phyloP scores from a whole-genome alignment of 805 yeast genomes.

The Starmerella scarabaei region DNA sequence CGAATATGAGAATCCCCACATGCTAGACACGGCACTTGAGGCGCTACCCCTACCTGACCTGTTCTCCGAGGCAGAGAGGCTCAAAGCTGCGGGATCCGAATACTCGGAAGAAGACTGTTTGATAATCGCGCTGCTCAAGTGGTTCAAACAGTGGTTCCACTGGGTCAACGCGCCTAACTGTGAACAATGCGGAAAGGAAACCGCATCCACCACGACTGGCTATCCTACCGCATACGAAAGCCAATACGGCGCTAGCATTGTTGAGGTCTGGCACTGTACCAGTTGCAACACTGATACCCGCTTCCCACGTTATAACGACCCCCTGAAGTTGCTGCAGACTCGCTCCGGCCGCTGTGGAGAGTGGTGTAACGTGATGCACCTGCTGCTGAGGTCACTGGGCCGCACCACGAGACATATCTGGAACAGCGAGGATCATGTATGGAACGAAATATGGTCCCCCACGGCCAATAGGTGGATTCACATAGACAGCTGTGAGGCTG shows the following conservation, averaged over 20 bases:
- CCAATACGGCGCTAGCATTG: conserved; percentile 39
- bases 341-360: conserved; percentile 85
- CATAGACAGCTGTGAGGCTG: conserved; percentile 71
- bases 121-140: conserved; percentile 42
- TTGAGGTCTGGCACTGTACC: conserved; percentile 54
- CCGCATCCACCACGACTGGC: conserved; percentile 30
- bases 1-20: conserved; percentile 32
- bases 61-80: conserved; percentile 46
- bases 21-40: conserved; percentile 48
- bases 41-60: conserved; percentile 47
- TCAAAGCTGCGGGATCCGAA: conserved; percentile 20
- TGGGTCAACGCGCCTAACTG: conserved; percentile 75
- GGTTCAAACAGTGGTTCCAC: conserved; percentile 69
- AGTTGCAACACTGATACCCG: conserved; percentile 37
- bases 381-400: conserved; percentile 56
- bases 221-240: conserved; percentile 37
- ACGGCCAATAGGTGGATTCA: conserved; percentile 65
- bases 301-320: conserved; percentile 69
- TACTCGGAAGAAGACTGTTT: conserved; percentile 44
- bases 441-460: conserved; percentile 79
- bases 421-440: conserved; percentile 86
- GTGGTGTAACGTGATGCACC: conserved; percentile 77
- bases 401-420: conserved; percentile 58
- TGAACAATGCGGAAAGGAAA: conserved; percentile 37
- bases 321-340: conserved; percentile 45